These are phyloP conservation scores for Phytophthora uliginosa DNA, from an alignment of 352 stramenopile species.

Conservation along the genomic window DNA sequence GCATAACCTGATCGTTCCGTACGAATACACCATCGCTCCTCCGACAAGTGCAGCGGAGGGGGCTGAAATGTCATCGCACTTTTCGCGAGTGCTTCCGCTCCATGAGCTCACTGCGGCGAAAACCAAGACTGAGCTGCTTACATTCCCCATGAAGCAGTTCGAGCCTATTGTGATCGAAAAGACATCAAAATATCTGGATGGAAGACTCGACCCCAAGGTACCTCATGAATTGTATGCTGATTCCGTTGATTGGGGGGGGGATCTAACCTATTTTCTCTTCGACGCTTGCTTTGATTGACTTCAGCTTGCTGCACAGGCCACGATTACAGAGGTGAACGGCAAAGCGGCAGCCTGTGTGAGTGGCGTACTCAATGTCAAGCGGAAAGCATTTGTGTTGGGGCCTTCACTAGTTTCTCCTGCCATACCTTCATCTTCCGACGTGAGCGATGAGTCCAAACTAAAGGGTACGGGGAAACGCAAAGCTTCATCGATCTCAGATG, in stretches of 20 bases:
- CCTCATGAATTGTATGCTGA: not conserved
- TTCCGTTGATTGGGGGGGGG: not conserved
- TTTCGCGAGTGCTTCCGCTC: slow-evolving; percentile 77
- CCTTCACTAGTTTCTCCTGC: slow-evolving; percentile 9
- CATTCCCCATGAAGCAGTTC: slow-evolving; percentile 74
- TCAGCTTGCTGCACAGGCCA: slow-evolving; percentile 65
- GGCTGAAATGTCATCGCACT: slow-evolving; percentile 62
- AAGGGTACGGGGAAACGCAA: slow-evolving; percentile 47
- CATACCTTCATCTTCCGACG: slow-evolving; percentile 7
- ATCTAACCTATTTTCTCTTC: not conserved
- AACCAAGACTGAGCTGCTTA: slow-evolving; percentile 77
- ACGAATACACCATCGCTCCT: slow-evolving; percentile 61
- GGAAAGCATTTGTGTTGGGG: slow-evolving; percentile 73
- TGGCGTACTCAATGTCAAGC: slow-evolving; percentile 67
- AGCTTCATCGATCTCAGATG: slow-evolving; percentile 22
- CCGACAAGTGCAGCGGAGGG: slow-evolving; percentile 17
- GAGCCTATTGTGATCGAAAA: slow-evolving; percentile 80
- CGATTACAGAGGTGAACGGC: slow-evolving; percentile 77
- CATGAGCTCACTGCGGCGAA: slow-evolving; percentile 80
- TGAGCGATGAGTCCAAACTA: slow-evolving; percentile 23
- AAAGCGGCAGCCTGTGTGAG: slow-evolving; percentile 70
- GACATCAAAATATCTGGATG: slow-evolving; percentile 87
- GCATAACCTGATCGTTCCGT: slow-evolving; percentile 72
- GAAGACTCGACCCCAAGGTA: slow-evolving; percentile 78
- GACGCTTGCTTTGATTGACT: not conserved